phyloP scores from a whole-genome alignment of 768 basidiomycete species.

The Boletus rubroflammeus region DNA sequence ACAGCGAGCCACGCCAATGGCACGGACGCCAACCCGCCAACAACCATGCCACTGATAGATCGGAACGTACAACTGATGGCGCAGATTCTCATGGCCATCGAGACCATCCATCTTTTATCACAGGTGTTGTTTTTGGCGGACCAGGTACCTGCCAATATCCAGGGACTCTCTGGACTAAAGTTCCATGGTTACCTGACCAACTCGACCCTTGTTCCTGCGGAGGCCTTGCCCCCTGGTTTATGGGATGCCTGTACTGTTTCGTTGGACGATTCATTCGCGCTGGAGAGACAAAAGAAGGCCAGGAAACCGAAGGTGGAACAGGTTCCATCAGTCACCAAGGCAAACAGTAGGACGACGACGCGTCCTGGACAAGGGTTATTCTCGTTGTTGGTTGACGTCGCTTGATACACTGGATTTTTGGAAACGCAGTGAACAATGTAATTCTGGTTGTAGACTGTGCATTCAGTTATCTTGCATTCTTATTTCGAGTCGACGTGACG shows the following conservation, averaged over 20 bases:
- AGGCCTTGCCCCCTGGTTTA: slow-evolving; percentile 32
- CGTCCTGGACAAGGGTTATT: slow-evolving; percentile 30
- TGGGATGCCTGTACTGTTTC: slow-evolving; percentile 48
- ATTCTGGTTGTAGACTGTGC: not conserved
- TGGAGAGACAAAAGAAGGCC: slow-evolving; percentile 44
- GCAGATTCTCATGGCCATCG: slow-evolving; percentile 56
- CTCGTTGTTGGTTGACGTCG: slow-evolving; percentile 40
- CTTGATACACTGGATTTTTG: slow-evolving; percentile 19
- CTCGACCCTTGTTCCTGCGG: slow-evolving; percentile 16
- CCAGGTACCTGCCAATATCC: slow-evolving; percentile 42
- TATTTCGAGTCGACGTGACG: not conserved
- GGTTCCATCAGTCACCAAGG: slow-evolving; percentile 17
- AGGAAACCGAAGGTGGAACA: slow-evolving; percentile 33
- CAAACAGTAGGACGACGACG: slow-evolving; percentile 15
- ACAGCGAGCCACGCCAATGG: slow-evolving; percentile 22
- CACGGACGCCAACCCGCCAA: slow-evolving; percentile 9
- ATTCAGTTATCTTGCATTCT: not conserved
- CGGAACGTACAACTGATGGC: slow-evolving; percentile 67
- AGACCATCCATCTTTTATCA: slow-evolving; percentile 56
- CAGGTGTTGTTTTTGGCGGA: slow-evolving; percentile 58
- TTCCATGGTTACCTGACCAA: slow-evolving; percentile 56
- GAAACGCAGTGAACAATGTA: not conserved
- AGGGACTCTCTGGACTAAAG: slow-evolving; percentile 52
- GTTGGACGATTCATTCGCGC: slow-evolving; percentile 46
- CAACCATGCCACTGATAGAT: slow-evolving; percentile 39